Evolutionary conservation across 73 alveolate genomes (phyloP), one percentile per base, ranked within the genome.

Genomic region (Paraurostyla sp.): DNA sequence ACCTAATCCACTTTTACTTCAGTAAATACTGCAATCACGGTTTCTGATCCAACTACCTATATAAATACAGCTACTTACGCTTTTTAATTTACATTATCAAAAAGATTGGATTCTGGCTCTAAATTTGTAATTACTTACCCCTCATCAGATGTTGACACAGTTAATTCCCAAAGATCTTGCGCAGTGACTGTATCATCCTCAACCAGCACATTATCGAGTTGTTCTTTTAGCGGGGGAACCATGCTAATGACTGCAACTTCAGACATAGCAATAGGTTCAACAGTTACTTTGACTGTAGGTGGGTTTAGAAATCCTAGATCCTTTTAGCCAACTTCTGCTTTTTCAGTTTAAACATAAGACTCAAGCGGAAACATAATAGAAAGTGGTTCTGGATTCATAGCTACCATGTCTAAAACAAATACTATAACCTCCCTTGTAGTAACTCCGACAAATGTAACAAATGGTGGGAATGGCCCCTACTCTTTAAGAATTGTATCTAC

Each of bases 271-370:
- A 6, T 52, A 52, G 69, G 69, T 20, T 52, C 69, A 9, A 9
- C 36, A 9, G 32, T 18, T 22, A 65, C 23, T 1, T 32, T 65
- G 16, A 65, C 7, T 16, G 82, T 40, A 18, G 41, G 43, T 7
- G 58, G 82, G 35, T 65, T 65, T 35, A 65, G 82, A 38, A 65
- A 65, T 65, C 82, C 82, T 0, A 65, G 82, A 65, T 22, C 82
- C 13, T 9, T 40, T 40, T 18, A 35, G 25, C 7, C 35, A 40
- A 15, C 82, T 65, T 3, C 51, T 16, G 50, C 78, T 18, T 36
- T 65, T 22, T 11, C 82, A 38, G 16, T 65, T 38, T 29, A 20
- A 16, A 65, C 60, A 6, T 18, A 15, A 1, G 82, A 38, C 25
- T 65, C 82, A 32, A 27, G 51, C 7, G 22, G 50, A 2, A 38